These are phyloP conservation scores for Gamsiella multidivaricata DNA, from an alignment of 192 early-diverging fungal species.

Conservation along the genomic window DNA sequence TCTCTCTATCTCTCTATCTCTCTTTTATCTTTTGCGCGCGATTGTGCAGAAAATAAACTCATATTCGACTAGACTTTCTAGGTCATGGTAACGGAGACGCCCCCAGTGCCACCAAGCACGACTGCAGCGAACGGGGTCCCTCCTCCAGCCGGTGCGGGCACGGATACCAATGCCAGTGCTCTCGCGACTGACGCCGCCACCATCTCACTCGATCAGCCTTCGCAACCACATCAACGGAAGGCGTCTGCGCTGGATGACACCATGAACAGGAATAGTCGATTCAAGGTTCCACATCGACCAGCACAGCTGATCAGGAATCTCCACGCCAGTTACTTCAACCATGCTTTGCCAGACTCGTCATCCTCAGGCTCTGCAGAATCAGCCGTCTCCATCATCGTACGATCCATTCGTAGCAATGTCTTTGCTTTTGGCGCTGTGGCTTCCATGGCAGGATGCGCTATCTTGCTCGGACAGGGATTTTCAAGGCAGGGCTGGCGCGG, in stretches of 20 bases:
- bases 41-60: no score
- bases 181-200: not conserved
- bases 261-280: not conserved
- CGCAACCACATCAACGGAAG: not conserved
- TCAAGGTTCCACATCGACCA: constrained; percentile 33
- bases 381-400: not conserved
- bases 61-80: not conserved
- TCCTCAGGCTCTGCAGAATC: not conserved
- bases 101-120: constrained; percentile 21
- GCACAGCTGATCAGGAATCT: constrained; percentile 50
- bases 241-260: not conserved
- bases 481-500: constrained; percentile 2
- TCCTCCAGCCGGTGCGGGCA: not conserved
- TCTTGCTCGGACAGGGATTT: constrained; percentile 19
- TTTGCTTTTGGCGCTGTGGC: constrained; percentile 31
- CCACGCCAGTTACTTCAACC: constrained; percentile 46
- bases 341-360: not conserved
- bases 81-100: constrained; percentile 23
- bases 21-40: not conserved
- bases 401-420: constrained; percentile 24
- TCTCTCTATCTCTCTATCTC: not conserved
- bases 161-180: not conserved
- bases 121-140: not conserved
- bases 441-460: constrained; percentile 33
- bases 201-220: not conserved